Percentiles rank a stretch among this genome's conserved stretches.
Conservation (phyloP, 164 flowering plant species). For the Stephania yunnanensis region DNA sequence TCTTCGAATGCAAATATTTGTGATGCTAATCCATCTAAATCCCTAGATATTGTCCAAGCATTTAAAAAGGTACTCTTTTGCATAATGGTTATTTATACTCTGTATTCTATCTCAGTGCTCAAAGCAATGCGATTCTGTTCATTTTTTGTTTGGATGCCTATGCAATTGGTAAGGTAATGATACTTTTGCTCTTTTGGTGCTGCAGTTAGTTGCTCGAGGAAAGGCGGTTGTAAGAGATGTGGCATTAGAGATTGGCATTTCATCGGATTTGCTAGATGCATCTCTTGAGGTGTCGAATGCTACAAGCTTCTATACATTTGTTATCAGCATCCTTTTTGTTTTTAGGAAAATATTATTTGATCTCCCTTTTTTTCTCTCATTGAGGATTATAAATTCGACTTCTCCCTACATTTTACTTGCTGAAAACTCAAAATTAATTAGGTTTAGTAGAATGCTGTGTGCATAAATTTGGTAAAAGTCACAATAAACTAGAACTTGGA, state of each 20-base stretch:
- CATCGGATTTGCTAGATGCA: conserved; percentile 45
- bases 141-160: background rate
- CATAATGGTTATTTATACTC: background rate
- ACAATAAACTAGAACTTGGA: too few species aligned
- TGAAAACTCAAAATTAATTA: too few species aligned
- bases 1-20: conserved; percentile 20
- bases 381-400: too few species aligned
- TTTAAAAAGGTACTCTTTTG: conserved; percentile 54
- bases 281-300: conserved; percentile 45
- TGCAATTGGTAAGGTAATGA: background rate
- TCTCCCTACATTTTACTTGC: too few species aligned
- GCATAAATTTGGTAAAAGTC: too few species aligned
- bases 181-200: conserved; percentile 6
- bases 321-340: background rate
- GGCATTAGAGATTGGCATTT: conserved; percentile 64
- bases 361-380: background rate
- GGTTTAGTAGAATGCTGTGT: too few species aligned
- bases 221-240: conserved; percentile 57
- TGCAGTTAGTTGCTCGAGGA: conserved; percentile 69
- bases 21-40: conserved; percentile 27
- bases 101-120: background rate
- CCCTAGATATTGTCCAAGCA: conserved; percentile 29
- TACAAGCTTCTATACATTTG: background rate
- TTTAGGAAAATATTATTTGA: background rate
- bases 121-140: background rate